These are phyloP conservation scores for Monosporascus cannonballus DNA, from an alignment of 2,329 filamentous ascomycete species.

Conservation along the genomic window DNA sequence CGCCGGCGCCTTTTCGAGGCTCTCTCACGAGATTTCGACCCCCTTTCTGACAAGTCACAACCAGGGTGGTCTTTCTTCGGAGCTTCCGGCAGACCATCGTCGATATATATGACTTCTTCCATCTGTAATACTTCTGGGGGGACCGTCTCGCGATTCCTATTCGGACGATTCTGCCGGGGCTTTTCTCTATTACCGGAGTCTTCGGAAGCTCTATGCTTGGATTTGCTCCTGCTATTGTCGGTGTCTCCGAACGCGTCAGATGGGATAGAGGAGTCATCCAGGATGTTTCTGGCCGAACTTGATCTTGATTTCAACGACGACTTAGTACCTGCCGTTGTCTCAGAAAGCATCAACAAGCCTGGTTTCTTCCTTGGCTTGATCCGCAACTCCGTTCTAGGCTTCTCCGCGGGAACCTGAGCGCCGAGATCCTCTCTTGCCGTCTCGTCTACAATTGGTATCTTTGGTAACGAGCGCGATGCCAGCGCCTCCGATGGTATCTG, in stretches of 20 bases:
- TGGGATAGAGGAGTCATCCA: neutral
- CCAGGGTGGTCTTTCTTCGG: neutral
- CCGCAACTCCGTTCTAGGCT: conserved; percentile 38
- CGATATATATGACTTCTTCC: neutral
- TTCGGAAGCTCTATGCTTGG: neutral
- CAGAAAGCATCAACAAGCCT: conserved; percentile 41
- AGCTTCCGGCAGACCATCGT: neutral
- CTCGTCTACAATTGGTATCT: conserved; percentile 3
- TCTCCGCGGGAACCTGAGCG: conserved; percentile 4
- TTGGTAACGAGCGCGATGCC: neutral
- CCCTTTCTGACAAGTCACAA: neutral
- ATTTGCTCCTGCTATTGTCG: neutral
- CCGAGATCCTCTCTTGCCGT: neutral
- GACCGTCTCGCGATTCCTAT: neutral
- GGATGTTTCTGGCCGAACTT: neutral
- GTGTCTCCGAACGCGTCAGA: neutral
- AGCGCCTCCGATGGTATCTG: neutral
- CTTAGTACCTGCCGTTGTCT: conserved; percentile 19
- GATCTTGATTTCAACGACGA: conserved; percentile 1
- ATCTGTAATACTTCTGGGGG: neutral
- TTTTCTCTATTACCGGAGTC: neutral
- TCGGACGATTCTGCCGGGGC: neutral
- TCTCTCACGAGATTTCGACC: neutral
- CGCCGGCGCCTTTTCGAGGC: neutral
- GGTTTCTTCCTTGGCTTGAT: conserved; percentile 41